Percentiles rank a stretch among this genome's conserved stretches.
Evolutionary conservation across 805 yeast species (phyloP).

Genomic region (Kazachstania psychrophila): DNA sequence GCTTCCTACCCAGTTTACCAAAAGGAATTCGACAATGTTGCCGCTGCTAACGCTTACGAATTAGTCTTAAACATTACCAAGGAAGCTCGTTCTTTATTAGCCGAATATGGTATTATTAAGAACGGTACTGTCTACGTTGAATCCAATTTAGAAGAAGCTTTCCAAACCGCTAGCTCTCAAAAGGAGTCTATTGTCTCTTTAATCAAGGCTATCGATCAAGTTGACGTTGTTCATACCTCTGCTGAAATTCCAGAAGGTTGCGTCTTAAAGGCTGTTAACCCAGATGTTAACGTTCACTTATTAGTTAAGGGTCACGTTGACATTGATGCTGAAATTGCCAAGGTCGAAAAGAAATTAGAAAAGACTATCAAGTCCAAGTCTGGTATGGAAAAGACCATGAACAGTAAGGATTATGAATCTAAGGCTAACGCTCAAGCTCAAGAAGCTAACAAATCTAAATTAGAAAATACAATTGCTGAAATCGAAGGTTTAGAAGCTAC

Average conservation of each 20-base stretch:
- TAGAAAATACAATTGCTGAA: constrained; percentile 71
- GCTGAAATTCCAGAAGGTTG: constrained; percentile 78
- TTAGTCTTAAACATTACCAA: constrained; percentile 78
- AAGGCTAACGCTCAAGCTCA: constrained; percentile 80
- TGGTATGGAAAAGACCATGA: constrained; percentile 59
- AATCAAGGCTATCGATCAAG: constrained; percentile 79
- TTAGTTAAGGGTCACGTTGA: constrained; percentile 93
- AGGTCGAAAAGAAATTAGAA: constrained; percentile 67
- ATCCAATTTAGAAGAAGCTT: constrained; percentile 39
- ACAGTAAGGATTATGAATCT: constrained; percentile 66
- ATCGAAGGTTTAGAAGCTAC: constrained; percentile 84
- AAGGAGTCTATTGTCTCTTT: constrained; percentile 81
- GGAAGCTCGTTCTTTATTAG: constrained; percentile 81
- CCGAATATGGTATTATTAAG: constrained; percentile 84
- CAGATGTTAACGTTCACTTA: constrained; percentile 77
- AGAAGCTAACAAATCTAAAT: constrained; percentile 59
- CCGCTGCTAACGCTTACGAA: constrained; percentile 70
- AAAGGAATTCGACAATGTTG: constrained; percentile 49
- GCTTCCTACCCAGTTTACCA: constrained; percentile 70
- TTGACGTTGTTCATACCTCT: constrained; percentile 49
- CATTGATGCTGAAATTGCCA: constrained; percentile 79
- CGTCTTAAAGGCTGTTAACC: constrained; percentile 72
- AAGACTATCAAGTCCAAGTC: constrained; percentile 53
- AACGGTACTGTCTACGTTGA: constrained; percentile 82
- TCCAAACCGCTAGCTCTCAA: constrained; percentile 54